phyloP scores from a whole-genome alignment of 148 eudicot genomes.

The Polygonum maritimum region DNA sequence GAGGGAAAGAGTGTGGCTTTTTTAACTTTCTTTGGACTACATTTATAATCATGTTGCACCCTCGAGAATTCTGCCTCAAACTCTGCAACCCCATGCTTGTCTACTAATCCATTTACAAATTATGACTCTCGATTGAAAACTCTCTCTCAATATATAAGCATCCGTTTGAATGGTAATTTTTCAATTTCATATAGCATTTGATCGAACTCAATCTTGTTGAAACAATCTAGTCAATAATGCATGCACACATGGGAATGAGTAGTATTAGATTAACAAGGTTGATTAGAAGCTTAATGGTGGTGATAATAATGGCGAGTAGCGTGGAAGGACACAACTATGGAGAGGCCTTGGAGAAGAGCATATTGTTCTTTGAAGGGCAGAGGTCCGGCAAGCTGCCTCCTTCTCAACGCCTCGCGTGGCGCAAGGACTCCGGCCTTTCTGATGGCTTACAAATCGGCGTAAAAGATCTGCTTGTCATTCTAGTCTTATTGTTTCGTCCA shows the following conservation, averaged over 20 bases:
- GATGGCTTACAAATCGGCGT: constrained; percentile 48
- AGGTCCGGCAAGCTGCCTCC: constrained; percentile 52
- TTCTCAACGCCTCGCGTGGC: constrained; percentile 43
- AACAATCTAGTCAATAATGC: too few species aligned
- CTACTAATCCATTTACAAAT: too few species aligned
- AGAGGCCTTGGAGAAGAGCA: neutral
- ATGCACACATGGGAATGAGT: neutral
- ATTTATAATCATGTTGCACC: too few species aligned
- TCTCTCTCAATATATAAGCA: too few species aligned
- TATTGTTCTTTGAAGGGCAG: constrained; percentile 42
- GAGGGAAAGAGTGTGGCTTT: neutral
- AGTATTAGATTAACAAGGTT: neutral
- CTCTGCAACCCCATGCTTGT: too few species aligned
- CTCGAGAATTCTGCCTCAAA: neutral
- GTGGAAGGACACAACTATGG: neutral
- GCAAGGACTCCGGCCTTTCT: constrained; percentile 43
- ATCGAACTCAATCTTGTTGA: too few species aligned
- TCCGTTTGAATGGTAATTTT: too few species aligned
- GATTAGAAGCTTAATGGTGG: neutral
- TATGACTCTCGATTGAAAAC: too few species aligned
- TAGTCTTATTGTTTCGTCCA: too few species aligned
- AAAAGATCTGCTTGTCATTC: neutral
- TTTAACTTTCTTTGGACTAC: neutral
- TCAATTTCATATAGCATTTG: too few species aligned
- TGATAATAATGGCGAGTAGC: neutral